Base-by-base conservation (phyloP, 2,329 filamentous ascomycete species). In the Septoria petroselini region DNA sequence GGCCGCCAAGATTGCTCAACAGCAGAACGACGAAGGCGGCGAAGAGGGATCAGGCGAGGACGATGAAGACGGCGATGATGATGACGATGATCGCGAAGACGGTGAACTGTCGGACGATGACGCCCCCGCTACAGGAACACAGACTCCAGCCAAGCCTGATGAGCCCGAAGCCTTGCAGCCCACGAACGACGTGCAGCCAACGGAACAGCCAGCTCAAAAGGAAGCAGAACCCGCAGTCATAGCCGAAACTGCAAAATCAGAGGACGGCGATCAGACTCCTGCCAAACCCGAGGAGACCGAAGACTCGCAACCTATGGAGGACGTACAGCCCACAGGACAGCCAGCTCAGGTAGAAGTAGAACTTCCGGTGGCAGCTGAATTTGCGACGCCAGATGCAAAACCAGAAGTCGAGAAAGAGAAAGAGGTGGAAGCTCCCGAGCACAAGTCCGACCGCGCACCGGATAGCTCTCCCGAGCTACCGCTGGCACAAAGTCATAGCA, bases 41-140 rank as follows among this genome's bases (percentile, higher is more conserved):
- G 71, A 65, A 7, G 73, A 73, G 3, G 73, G 71, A 8, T 70
- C 73, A 2, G 76, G 73, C 4, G 72, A 71, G 3, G 75, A 75
- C 21, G 77, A 77, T 37, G 76, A 73, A n/a, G 76, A 76, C 30
- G 72, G 71, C 1, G 73, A 70, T 8, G 71, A 75, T 15, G 73
- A 74, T n/a, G 73, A 74, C 11, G 43, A 47, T 33, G 68, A 72
- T 41, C 55, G 62, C 29, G 66, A 68, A 37, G 67, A 67, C 11
- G 67, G 65, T 23, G 65, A 69, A 47, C 54, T 65, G 2, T 59
- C 59, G 7, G 66, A 66, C 25, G 64, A 66, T 3, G 62, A 62
- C 42, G 61, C 54, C 23, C 57, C 55, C 4, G 58, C 49, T 12
- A 59, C 58, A 41, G 56, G 55, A 19, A 50, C 52, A 34, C 45